phyloP scores from a whole-genome alignment of 345 rosid genomes.

The Eucalyptus dawsonii region DNA sequence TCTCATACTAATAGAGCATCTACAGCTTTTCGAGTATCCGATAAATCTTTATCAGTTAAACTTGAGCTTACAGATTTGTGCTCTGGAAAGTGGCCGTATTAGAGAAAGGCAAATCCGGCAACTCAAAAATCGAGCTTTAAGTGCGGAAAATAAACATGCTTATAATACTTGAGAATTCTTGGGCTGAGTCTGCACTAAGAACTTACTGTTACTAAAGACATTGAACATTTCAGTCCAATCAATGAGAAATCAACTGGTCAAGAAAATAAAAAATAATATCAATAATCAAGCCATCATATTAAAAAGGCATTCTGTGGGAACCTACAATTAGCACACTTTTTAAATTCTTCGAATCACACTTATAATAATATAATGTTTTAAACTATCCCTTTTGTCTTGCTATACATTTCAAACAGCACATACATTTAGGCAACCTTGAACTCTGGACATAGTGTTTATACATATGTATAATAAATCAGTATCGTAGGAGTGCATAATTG shows the following conservation, averaged over 20 bases:
- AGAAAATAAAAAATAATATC: background rate
- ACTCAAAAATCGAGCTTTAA: background rate
- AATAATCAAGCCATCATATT: background rate
- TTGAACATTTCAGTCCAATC: background rate
- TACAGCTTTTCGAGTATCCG: background rate
- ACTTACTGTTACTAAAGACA: background rate
- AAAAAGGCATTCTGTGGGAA: background rate
- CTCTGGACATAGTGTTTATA: background rate
- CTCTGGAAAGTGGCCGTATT: background rate
- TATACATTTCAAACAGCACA: background rate
- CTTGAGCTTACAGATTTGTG: background rate
- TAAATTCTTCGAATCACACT: background rate
- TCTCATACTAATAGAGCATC: background rate
- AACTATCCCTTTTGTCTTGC: background rate
- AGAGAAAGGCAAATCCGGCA: background rate
- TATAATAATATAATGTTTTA: background rate
- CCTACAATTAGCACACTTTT: background rate
- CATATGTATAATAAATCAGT: background rate
- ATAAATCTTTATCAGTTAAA: background rate
- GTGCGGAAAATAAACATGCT: background rate
- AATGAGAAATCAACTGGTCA: background rate
- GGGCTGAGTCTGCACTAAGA: background rate
- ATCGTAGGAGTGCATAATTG: background rate
- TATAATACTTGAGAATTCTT: background rate
- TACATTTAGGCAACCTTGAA: background rate